These are phyloP conservation scores for Pythium sp. DNA, from an alignment of 352 stramenopile genomes.

Conservation along the genomic window DNA sequence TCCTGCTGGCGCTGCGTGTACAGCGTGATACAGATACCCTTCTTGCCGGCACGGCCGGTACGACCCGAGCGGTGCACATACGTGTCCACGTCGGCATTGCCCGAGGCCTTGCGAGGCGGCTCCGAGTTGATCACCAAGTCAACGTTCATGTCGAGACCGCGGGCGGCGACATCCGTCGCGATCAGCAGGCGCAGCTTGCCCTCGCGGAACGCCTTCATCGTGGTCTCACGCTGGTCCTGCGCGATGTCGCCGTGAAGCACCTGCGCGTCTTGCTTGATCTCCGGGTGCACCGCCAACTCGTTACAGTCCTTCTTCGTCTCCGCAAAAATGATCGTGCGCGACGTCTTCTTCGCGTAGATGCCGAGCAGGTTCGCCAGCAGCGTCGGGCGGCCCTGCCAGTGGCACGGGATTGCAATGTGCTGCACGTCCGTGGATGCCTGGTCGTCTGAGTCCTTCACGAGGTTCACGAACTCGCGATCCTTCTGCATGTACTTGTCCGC, in stretches of 20 bases:
- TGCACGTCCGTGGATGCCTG: constrained; percentile 90
- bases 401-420: constrained; percentile 92
- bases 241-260: constrained; percentile 97
- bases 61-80: constrained; percentile 98
- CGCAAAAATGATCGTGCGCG: constrained; percentile 93
- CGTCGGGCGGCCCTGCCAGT: constrained; percentile 85
- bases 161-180: constrained; percentile 95
- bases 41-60: constrained; percentile 94
- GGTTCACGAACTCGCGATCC: constrained; percentile 87
- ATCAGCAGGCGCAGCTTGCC: constrained; percentile 95
- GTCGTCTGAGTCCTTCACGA: constrained; percentile 88
- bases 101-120: constrained; percentile 75
- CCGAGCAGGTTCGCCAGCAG: constrained; percentile 72
- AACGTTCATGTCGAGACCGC: constrained; percentile 97
- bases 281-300: constrained; percentile 86
- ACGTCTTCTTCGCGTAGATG: constrained; percentile 86
- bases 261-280: constrained; percentile 85
- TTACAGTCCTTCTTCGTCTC: constrained; percentile 96
- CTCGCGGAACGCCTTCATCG: constrained; percentile 96
- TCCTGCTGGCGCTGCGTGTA: constrained; percentile 87
- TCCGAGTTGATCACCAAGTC: constrained; percentile 97
- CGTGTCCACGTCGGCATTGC: constrained; percentile 92
- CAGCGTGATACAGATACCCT: constrained; percentile 97
- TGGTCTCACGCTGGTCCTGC: constrained; percentile 96
- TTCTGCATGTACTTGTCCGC: constrained; percentile 90